phyloP scores from a whole-genome alignment of 1,284 basidiomycete species.

The Ceratobasidium theobromae region DNA sequence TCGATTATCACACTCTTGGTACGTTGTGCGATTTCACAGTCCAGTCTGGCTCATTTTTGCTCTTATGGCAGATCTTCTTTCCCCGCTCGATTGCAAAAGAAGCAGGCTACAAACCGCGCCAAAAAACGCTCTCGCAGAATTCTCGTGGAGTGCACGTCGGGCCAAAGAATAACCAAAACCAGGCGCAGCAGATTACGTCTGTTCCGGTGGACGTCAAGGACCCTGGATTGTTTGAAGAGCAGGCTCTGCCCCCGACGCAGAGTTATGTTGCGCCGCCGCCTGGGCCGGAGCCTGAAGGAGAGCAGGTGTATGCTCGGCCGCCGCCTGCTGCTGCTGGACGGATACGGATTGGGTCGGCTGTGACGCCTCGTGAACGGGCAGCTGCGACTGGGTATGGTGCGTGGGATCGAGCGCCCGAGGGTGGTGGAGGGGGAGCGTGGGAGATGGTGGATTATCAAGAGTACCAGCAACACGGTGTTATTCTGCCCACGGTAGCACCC shows the following conservation, averaged over 20 bases:
- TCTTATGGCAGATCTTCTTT: slow-evolving; percentile 33
- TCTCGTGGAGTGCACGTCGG: slow-evolving; percentile 21
- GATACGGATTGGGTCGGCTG: background rate
- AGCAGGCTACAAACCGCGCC: slow-evolving; percentile 20
- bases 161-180: background rate
- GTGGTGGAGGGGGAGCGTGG: slow-evolving; percentile 4
- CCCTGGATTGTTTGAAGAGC: background rate
- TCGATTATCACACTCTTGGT: slow-evolving; percentile 73
- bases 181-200: background rate
- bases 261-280: too few relatives aligned
- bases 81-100: slow-evolving; percentile 35
- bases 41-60: background rate
- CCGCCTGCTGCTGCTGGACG: background rate
- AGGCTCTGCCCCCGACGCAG: background rate
- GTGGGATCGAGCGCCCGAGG: background rate
- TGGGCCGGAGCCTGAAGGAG: too few relatives aligned
- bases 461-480: slow-evolving; percentile 28
- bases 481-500: slow-evolving; percentile 8
- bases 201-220: slow-evolving; percentile 21
- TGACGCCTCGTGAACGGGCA: background rate
- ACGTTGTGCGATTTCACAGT: slow-evolving; percentile 39
- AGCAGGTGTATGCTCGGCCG: too few relatives aligned
- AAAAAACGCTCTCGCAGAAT: slow-evolving; percentile 9
- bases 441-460: slow-evolving; percentile 28
- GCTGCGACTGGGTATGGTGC: slow-evolving; percentile 18